phyloP scores from a whole-genome alignment of 2,329 filamentous ascomycete genomes.

The Tolypocladium tropicale region DNA sequence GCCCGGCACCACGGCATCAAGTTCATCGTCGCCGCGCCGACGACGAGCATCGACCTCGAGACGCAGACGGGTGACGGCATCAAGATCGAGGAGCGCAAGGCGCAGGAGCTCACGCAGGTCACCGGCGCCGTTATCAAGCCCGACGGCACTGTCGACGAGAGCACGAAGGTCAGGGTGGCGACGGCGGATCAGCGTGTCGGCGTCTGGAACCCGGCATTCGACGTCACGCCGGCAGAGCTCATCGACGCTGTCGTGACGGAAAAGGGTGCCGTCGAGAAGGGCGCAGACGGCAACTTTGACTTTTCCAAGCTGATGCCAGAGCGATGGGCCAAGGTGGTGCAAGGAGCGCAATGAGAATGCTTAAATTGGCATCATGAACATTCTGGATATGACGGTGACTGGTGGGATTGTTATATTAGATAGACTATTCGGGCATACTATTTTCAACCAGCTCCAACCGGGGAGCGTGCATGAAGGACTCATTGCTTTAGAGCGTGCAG shows the following conservation, averaged over 20 bases:
- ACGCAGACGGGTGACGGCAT: conserved; percentile 73
- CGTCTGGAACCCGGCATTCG: conserved; percentile 96
- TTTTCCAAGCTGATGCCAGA: conserved; percentile 47
- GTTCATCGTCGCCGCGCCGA: conserved; percentile 89
- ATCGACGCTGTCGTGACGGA: conserved; percentile 96
- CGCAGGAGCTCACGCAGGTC: conserved; percentile 74
- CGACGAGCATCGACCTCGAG: conserved; percentile 82
- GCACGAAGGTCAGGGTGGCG: conserved; percentile 59
- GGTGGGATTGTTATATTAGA: background rate
- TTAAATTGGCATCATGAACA: too few species aligned
- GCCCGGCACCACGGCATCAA: conserved; percentile 82
- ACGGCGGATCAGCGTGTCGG: conserved; percentile 69
- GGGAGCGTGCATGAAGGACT: background rate
- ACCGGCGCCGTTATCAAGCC: conserved; percentile 62
- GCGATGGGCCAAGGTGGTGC: conserved; percentile 32
- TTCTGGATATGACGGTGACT: background rate
- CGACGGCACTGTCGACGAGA: conserved; percentile 53
- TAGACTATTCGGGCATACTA: background rate
- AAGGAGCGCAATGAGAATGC: background rate
- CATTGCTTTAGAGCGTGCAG: conserved; percentile 37
- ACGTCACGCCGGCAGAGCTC: conserved; percentile 78
- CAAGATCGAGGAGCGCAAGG: conserved; percentile 78
- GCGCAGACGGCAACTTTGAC: conserved; percentile 57
- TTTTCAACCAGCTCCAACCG: background rate
- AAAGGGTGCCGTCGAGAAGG: conserved; percentile 75